Evolutionary conservation across 495 filamentous ascomycete genomes (phyloP), one percentile per base, ranked within the genome.

Genomic region (Cryomyces minteri): DNA sequence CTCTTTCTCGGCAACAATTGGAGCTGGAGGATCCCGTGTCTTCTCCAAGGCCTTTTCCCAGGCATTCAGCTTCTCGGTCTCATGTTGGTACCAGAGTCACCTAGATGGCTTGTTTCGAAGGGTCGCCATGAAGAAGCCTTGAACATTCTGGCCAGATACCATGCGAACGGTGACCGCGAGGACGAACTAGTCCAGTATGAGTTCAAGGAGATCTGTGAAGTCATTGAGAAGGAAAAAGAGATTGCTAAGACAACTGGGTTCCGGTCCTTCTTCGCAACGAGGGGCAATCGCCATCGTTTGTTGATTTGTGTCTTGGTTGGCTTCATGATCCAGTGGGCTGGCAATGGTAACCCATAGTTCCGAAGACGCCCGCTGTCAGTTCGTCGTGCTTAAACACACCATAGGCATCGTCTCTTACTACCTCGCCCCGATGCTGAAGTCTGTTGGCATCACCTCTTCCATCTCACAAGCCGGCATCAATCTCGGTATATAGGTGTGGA

Each of bases 261-360:
- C 34, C 1, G 9, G 9, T 38, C 34, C 49, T 76, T 83, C 63
- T 62, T 83, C 65, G 61, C 60, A 40, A 81, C 79, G 46, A 72
- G 70, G 57, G 79, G 80, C 47, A 86, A 84, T 63, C 70, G 76
- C 6, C 76, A 76, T 53, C 70, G 79, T 29, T 54, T 82, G 4
- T 44, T 58, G 36, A 59, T 83, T 29, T 67, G 77, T 32, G 58
- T 77, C 34, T 69, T 69, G 18, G 62, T 79, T 31, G 76, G 76
- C 52, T 52, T 77, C 53, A 73, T 79, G 61, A 74, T 74, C 6
- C 80, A 84, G 65, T 82, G 73, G 67, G 75, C 72, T 43, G 79
- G 79, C 43, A 82, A 82, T 38, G 34, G 34, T 38, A 38, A 25
- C 1, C 18, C 8, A 36, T 3, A 38, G 1, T 14, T 9, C 34